Percentiles rank a stretch among this genome's conserved stretches.
Evolutionary conservation across 1,284 basidiomycete genomes (phyloP).

Genomic region (Cystobasidium pallidum): DNA sequence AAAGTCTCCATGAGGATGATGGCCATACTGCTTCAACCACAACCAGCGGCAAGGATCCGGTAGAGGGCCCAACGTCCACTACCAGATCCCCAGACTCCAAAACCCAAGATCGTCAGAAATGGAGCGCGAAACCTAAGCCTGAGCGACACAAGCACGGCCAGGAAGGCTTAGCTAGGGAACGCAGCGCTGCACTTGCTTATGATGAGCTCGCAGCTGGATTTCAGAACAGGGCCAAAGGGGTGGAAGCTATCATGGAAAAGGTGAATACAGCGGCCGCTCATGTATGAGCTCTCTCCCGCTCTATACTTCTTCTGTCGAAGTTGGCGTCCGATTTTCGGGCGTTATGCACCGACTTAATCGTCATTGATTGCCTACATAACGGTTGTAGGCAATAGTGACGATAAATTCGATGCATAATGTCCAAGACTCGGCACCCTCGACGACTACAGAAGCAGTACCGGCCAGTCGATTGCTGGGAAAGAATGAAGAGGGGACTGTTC

Average conservation of each 20-base stretch:
- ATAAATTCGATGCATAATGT: too few relatives aligned
- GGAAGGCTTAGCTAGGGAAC: background rate
- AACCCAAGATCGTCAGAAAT: background rate
- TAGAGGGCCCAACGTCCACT: background rate
- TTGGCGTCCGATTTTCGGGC: too few relatives aligned
- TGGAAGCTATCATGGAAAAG: slow-evolving; percentile 41
- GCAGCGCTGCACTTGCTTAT: slow-evolving; percentile 37
- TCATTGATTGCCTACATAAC: too few relatives aligned
- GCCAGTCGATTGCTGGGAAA: too few relatives aligned
- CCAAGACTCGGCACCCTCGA: too few relatives aligned
- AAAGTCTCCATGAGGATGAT: slow-evolving; percentile 17
- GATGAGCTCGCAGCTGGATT: slow-evolving; percentile 40
- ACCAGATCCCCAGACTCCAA: slow-evolving; percentile 6
- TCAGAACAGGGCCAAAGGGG: slow-evolving; percentile 28
- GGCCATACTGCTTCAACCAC: background rate
- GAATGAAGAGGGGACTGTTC: too few relatives aligned
- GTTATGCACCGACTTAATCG: too few relatives aligned
- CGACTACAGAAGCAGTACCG: too few relatives aligned
- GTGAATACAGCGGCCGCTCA: background rate
- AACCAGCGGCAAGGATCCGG: background rate
- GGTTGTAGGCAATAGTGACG: too few relatives aligned
- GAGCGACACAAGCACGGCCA: slow-evolving; percentile 6
- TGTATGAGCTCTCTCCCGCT: too few relatives aligned
- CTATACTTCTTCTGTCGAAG: too few relatives aligned
- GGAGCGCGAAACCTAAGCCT: background rate